Conservation (phyloP, 2,329 filamentous ascomycete genomes). For the Colletotrichum tropicale region DNA sequence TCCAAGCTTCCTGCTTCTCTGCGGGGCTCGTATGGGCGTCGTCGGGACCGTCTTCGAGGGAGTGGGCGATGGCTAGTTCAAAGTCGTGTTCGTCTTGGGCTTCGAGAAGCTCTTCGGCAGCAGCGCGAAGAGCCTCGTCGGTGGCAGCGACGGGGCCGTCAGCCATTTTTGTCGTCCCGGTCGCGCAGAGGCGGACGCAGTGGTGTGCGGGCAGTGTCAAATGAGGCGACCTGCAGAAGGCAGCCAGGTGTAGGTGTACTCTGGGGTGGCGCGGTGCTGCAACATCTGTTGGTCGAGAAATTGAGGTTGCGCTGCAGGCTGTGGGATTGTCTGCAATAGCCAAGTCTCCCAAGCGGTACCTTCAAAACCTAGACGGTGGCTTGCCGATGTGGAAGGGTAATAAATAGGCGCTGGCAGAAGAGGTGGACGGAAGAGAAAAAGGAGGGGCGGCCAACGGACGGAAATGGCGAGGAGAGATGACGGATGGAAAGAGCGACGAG, state of each 20-base stretch:
- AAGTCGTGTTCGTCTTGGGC: constrained; percentile 5
- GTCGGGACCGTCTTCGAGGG: not conserved
- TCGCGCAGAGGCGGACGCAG: not conserved
- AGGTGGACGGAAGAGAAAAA: not conserved
- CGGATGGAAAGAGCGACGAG: not conserved
- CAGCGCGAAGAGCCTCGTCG: not conserved
- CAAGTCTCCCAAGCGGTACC: not conserved
- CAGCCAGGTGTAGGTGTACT: not conserved
- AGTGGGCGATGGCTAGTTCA: not conserved
- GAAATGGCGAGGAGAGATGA: not conserved
- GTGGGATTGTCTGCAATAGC: not conserved
- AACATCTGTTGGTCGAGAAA: constrained; percentile 7
- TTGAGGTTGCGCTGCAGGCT: constrained; percentile 7
- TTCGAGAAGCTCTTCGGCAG: constrained; percentile 5
- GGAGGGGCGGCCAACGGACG: not conserved
- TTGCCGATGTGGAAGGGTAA: not conserved
- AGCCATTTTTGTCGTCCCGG: not conserved
- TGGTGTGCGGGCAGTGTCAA: not conserved
- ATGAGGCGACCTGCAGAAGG: constrained; percentile 18
- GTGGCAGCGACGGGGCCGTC: not conserved
- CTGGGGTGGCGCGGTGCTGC: constrained; percentile 6
- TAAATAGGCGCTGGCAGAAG: not conserved
- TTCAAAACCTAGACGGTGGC: not conserved
- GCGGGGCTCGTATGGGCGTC: not conserved
- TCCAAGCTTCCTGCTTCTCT: not conserved